phyloP scores from a whole-genome alignment of 2,329 filamentous ascomycete species.

The Sporothrix schenckii region DNA sequence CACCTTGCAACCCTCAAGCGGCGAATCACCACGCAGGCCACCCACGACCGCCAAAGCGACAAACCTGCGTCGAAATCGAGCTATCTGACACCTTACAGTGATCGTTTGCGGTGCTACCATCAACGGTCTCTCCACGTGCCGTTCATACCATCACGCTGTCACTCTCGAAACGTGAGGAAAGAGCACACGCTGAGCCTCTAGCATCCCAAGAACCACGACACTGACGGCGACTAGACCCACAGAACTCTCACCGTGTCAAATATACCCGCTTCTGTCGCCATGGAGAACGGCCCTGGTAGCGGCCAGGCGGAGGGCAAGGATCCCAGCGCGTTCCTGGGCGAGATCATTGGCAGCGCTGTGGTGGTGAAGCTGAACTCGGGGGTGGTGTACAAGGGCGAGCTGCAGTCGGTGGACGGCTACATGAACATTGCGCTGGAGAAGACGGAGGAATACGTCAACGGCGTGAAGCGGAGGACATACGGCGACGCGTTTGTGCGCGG shows the following conservation, averaged over 20 bases:
- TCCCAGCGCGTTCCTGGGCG: conserved; percentile 87
- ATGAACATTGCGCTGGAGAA: conserved; percentile 99
- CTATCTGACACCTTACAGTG: not conserved
- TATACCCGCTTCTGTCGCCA: conserved; percentile 42
- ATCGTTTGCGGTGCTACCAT: not conserved
- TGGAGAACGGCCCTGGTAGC: conserved; percentile 72
- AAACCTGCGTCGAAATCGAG: not conserved
- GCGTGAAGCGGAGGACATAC: conserved; percentile 77
- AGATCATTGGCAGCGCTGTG: conserved; percentile 92
- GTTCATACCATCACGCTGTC: not conserved
- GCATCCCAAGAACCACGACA: not conserved
- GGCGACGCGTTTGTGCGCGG: conserved; percentile 95
- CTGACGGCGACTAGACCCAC: not conserved
- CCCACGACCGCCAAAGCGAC: not conserved
- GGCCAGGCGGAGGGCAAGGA: conserved; percentile 76
- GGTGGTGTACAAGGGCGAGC: conserved; percentile 94
- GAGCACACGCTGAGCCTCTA: not conserved
- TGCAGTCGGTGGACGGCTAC: conserved; percentile 97
- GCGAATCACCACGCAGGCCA: not conserved
- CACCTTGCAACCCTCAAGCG: conserved; percentile 8
- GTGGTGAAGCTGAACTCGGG: conserved; percentile 99
- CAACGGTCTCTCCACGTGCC: not conserved
- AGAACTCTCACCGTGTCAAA: not conserved
- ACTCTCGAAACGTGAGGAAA: not conserved
- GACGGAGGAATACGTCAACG: conserved; percentile 88